These are phyloP conservation scores for Magnusiomyces paraingens DNA, from an alignment of 1,139 yeast species.

Conservation along the genomic window DNA sequence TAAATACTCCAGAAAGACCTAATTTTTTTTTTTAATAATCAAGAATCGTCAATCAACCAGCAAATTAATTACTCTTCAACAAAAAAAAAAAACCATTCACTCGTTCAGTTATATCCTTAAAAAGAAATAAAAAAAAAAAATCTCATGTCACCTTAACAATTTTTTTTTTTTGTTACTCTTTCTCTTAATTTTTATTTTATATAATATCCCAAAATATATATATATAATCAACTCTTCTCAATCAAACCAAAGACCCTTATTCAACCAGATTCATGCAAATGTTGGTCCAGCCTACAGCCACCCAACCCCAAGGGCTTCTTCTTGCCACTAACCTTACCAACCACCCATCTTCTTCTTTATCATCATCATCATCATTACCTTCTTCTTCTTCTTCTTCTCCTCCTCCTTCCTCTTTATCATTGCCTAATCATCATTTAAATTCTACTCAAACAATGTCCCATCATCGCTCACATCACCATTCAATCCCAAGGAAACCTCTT, in stretches of 20 bases:
- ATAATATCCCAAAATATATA: no score
- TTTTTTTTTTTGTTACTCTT: no score
- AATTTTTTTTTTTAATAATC: no score
- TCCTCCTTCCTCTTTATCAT: neutral
- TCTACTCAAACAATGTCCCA: neutral
- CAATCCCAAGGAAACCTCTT: constrained; percentile 19
- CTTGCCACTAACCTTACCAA: neutral
- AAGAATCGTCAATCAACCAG: no score
- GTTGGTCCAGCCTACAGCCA: no score
- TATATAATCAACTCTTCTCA: no score
- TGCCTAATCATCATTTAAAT: neutral
- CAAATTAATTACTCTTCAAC: neutral
- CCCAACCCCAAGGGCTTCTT: neutral
- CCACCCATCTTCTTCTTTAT: neutral
- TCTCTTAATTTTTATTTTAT: no score
- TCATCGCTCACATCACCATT: constrained; percentile 9
- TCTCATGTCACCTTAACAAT: no score
- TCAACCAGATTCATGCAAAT: no score
- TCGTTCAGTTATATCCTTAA: neutral
- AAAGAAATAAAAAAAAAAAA: no score
- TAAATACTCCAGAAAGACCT: neutral
- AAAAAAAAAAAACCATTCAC: neutral
- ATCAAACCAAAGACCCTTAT: no score
- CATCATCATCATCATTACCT: neutral
- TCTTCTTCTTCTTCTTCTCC: neutral